A percentile compares a stretch with the other conserved stretches of the same genome.
phyloP scores from a whole-genome alignment of 768 basidiomycete genomes.

The Gymnopilus junonius region DNA sequence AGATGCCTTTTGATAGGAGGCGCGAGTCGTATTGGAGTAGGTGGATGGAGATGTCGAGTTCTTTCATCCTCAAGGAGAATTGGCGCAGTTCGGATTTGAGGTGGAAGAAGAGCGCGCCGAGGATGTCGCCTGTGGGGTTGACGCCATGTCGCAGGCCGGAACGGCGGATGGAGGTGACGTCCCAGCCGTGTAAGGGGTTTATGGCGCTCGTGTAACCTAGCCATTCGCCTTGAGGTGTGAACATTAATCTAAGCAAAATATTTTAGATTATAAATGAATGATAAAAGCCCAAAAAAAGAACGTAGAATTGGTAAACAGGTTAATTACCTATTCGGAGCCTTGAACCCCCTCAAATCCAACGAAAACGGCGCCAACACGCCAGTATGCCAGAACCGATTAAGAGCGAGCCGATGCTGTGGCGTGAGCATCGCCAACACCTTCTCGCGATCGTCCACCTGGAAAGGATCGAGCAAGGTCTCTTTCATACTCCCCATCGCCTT shows the following conservation, averaged over 20 bases:
- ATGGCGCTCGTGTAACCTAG: slow-evolving; percentile 40
- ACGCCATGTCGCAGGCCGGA: slow-evolving; percentile 39
- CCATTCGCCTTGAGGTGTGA: slow-evolving; percentile 50
- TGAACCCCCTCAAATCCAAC: slow-evolving; percentile 35
- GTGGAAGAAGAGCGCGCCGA: slow-evolving; percentile 50
- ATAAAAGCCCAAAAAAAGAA: too few relatives aligned
- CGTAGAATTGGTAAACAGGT: too few relatives aligned
- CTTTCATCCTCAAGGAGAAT: slow-evolving; percentile 40
- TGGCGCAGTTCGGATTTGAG: slow-evolving; percentile 42
- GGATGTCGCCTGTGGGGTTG: slow-evolving; percentile 38
- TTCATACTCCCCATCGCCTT: slow-evolving; percentile 34
- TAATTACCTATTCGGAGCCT: slow-evolving; percentile 45
- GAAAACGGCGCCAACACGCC: slow-evolving; percentile 45
- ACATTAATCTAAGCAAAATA: slow-evolving; percentile 42
- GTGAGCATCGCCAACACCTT: slow-evolving; percentile 41
- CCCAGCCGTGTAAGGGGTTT: slow-evolving; percentile 55
- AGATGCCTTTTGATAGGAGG: slow-evolving; percentile 44
- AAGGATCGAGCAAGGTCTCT: slow-evolving; percentile 37
- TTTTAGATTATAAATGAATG: too few relatives aligned
- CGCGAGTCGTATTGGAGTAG: slow-evolving; percentile 47
- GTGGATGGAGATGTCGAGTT: slow-evolving; percentile 40
- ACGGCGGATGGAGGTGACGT: slow-evolving; percentile 42
- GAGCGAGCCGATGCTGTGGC: slow-evolving; percentile 44
- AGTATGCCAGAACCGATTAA: slow-evolving; percentile 40
- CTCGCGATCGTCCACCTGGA: slow-evolving; percentile 45